These are phyloP conservation scores for Aspergillus ochraceus DNA, from an alignment of 2,329 filamentous ascomycete genomes.

Conservation along the genomic window DNA sequence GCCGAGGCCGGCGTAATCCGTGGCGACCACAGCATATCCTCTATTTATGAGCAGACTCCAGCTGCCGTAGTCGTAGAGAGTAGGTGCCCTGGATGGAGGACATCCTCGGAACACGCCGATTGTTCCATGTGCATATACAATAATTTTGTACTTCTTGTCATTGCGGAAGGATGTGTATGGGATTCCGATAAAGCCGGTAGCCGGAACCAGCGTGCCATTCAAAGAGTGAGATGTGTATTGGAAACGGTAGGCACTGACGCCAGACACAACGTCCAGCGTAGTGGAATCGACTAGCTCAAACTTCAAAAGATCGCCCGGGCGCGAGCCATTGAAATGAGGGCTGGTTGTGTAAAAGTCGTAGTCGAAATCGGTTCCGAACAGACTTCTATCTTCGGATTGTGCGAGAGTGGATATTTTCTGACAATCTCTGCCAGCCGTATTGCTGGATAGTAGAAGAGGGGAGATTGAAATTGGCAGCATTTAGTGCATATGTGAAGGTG, in stretches of 20 bases:
- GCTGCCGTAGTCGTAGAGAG: conserved; percentile 10
- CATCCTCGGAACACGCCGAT: conserved; percentile 7
- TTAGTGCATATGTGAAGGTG: neutral
- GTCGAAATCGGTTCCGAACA: conserved; percentile 4
- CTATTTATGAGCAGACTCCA: conserved; percentile 2
- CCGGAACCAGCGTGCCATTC: conserved; percentile 2
- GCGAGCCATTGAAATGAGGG: conserved; percentile 3
- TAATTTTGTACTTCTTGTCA: neutral
- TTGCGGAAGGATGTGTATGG: neutral
- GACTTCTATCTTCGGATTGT: neutral
- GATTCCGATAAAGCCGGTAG: conserved; percentile 6
- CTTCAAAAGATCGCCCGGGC: conserved; percentile 11
- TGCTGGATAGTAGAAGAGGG: neutral
- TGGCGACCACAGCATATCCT: conserved; percentile 47
- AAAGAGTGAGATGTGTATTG: conserved; percentile 2
- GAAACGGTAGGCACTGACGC: neutral
- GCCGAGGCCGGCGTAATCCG: conserved; percentile 50
- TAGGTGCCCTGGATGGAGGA: conserved; percentile 1
- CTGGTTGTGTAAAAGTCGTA: conserved; percentile 11
- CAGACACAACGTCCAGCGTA: neutral
- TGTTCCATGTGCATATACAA: conserved; percentile 12
- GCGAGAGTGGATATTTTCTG: neutral
- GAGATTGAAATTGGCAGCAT: neutral
- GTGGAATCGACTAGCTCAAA: neutral
- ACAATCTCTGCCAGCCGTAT: neutral